Evolutionary conservation across 2,329 filamentous ascomycete genomes (phyloP), one percentile per base, ranked within the genome.

Genomic region (Colletotrichum orbiculare): DNA sequence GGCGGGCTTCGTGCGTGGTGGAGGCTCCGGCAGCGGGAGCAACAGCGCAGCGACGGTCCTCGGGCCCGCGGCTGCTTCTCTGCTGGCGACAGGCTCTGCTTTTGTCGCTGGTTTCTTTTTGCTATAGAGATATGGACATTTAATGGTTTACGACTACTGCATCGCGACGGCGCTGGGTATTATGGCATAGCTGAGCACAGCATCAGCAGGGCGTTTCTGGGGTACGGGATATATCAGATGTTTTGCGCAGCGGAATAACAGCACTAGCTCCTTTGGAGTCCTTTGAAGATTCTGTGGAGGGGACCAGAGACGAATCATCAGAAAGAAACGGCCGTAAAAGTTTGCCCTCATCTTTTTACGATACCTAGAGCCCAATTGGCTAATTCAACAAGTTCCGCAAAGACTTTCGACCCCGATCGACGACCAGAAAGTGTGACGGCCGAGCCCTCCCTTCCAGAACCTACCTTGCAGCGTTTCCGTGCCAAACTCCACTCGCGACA

Each of bases 1-100:
- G 4, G 77, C 75, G n/a, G 82, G 81, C 2, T 64, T 84, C 48
- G 50, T 56, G 17, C 54, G 65, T 25, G 25, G 25, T 25, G 25
- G 25, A 25, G 25, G 25, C 25, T 25, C 25, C 2, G 65, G 65
- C 11, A 56, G 59, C 13, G 49, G 59, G 17, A 47, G 54, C 8
- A 25, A 54, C 12, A 67, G 48, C 59, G 58, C 59, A 6, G 67
- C 57, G 3, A 17, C 66, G 7, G 42, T 61, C 7, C 41, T 69
- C 41, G 45, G 62, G 0, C 62, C 67, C 7, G 4, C 55, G 34
- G 53, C 57, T 25, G 66, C 62, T 2, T 62, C 56, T 11, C 48
- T 61, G 10, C 42, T 67, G 41, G 66, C 66, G 33, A 57, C 38
- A 1, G 55, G 48, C 6, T 34, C 54, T 13, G 62, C 66, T 2